phyloP scores from a whole-genome alignment of 805 yeast genomes.

The Komagataella ulmi region DNA sequence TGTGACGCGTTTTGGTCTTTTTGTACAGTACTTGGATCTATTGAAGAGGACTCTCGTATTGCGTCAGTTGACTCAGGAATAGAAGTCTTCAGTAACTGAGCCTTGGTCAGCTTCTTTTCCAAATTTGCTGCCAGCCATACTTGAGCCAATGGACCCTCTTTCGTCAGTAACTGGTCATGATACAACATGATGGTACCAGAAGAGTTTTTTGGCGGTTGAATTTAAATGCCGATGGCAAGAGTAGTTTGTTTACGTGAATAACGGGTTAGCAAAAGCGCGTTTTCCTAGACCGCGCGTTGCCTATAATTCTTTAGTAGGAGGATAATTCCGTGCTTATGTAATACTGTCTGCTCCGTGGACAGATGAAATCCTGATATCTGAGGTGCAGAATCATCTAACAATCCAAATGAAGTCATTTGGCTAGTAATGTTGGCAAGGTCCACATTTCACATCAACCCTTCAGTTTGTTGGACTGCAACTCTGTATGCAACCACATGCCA shows the following conservation, averaged over 20 bases:
- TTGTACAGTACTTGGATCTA: conserved; percentile 3
- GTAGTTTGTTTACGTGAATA: background rate
- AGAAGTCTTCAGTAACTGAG: conserved; percentile 59
- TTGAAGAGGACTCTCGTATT: conserved; percentile 31
- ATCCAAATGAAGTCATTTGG: background rate
- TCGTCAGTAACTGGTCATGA: conserved; percentile 40
- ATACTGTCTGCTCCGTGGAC: background rate
- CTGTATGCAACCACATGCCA: too few species aligned
- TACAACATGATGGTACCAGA: conserved; percentile 23
- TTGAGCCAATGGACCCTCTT: conserved; percentile 76
- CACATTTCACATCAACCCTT: too few species aligned
- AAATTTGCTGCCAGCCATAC: conserved; percentile 91
- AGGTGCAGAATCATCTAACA: background rate
- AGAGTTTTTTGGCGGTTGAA: background rate
- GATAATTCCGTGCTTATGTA: background rate
- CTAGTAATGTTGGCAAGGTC: too few species aligned
- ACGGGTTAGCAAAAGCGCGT: background rate
- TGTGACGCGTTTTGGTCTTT: conserved; percentile 5
- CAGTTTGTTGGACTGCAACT: too few species aligned
- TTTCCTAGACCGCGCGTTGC: background rate
- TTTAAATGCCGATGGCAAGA: background rate
- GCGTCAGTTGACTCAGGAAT: conserved; percentile 56
- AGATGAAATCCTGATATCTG: background rate
- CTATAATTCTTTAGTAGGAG: background rate
- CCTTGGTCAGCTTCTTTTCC: conserved; percentile 62